Evolutionary conservation across 2,329 filamentous ascomycete genomes (phyloP).

Genomic region (Colletotrichum sp.): DNA sequence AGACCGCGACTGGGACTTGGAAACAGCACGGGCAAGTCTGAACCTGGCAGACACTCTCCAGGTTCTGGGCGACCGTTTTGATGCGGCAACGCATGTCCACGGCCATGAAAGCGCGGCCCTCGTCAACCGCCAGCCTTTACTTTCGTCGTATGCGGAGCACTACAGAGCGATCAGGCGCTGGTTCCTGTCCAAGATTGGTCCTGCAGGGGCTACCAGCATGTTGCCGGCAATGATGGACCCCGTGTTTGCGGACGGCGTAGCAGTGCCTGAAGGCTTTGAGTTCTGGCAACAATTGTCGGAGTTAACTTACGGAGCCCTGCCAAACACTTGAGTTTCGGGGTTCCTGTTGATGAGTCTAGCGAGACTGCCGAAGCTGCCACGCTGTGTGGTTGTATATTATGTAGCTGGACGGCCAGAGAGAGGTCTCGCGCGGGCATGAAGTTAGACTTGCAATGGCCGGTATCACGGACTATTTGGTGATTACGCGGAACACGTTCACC

Average conservation of each 20-base stretch:
- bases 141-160: neutral
- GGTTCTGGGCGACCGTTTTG: neutral
- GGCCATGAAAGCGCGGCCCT: neutral
- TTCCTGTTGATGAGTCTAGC: neutral
- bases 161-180: neutral
- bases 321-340: neutral
- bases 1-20: neutral
- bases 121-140: neutral
- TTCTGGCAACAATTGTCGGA: neutral
- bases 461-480: neutral
- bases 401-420: neutral
- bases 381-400: too few species aligned
- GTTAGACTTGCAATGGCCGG: neutral
- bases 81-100: too few species aligned
- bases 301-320: neutral
- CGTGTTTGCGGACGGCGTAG: neutral
- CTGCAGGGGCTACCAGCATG: neutral
- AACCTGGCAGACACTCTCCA: neutral
- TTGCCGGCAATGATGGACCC: neutral
- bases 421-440: neutral
- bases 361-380: neutral
- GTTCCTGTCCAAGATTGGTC: neutral
- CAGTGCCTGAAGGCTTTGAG: neutral
- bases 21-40: rapidly evolving
- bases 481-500: neutral